Conservation (phyloP, 2,329 filamentous ascomycete genomes). For the Falciphora oryzae region DNA sequence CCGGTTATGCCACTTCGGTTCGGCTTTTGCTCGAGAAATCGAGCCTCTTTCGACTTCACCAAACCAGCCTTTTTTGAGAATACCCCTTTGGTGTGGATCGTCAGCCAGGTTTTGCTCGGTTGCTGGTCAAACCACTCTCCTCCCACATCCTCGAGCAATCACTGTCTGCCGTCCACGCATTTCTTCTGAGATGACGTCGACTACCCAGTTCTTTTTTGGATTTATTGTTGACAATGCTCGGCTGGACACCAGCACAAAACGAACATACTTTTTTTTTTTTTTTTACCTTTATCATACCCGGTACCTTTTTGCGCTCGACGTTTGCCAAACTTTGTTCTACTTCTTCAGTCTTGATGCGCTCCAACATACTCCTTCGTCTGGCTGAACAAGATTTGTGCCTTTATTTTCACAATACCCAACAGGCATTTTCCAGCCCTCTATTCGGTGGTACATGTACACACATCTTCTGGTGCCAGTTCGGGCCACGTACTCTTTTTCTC, state of each 20-base stretch:
- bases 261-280: neutral
- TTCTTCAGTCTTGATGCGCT: neutral
- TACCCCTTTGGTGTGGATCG: neutral
- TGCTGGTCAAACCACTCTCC: neutral
- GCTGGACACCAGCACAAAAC: neutral
- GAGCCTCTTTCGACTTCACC: neutral
- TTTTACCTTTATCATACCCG: too few relatives aligned
- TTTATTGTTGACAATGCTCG: neutral
- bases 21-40: neutral
- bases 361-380: neutral
- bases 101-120: neutral
- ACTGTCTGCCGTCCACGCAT: neutral
- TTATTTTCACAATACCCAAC: neutral
- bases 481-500: too few relatives aligned
- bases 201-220: neutral
- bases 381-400: neutral
- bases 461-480: too few relatives aligned
- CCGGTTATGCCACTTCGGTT: neutral
- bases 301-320: neutral
- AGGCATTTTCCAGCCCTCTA: neutral
- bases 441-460: neutral
- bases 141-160: neutral
- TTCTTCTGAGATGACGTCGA: neutral
- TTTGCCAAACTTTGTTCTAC: too few relatives aligned
- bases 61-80: neutral